A percentile compares a stretch with the other conserved stretches of the same genome.
These are phyloP conservation scores for Vitis labrusca DNA, from an alignment of 164 flowering plant species.

Conservation along the genomic window DNA sequence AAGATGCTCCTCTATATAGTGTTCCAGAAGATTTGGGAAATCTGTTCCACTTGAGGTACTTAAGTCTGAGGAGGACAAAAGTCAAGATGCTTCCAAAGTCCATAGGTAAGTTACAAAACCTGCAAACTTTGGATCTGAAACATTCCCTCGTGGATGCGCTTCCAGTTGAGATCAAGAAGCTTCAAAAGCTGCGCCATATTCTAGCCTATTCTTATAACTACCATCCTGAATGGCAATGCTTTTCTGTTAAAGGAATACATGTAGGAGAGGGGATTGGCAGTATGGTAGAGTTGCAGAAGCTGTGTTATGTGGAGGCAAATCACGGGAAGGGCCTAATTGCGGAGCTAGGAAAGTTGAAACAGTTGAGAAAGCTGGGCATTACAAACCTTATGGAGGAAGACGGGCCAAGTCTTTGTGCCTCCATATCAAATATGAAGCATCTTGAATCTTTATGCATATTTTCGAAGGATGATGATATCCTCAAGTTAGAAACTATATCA, in stretches of 20 bases:
- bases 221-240: no score
- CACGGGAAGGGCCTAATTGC: neutral
- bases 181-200: constrained; percentile 16
- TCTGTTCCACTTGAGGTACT: constrained; percentile 21
- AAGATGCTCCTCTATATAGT: constrained; percentile 12
- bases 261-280: neutral
- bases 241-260: neutral
- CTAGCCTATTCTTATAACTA: no score
- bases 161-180: constrained; percentile 22
- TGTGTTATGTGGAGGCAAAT: constrained; percentile 6
- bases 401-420: neutral
- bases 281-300: constrained; percentile 9
- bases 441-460: constrained; percentile 1
- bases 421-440: constrained; percentile 12
- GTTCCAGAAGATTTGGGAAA: constrained; percentile 24
- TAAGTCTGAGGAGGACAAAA: constrained; percentile 23
- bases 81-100: constrained; percentile 28
- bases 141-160: constrained; percentile 14
- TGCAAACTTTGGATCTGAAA: constrained; percentile 35
- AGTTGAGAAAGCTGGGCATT: neutral
- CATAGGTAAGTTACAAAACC: constrained; percentile 23
- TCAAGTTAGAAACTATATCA: neutral
- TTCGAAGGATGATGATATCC: neutral
- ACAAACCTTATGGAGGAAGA: neutral
- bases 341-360: neutral